Evolutionary conservation across 768 basidiomycete species (phyloP).

Genomic region (Boletus rufocinnamomeus): DNA sequence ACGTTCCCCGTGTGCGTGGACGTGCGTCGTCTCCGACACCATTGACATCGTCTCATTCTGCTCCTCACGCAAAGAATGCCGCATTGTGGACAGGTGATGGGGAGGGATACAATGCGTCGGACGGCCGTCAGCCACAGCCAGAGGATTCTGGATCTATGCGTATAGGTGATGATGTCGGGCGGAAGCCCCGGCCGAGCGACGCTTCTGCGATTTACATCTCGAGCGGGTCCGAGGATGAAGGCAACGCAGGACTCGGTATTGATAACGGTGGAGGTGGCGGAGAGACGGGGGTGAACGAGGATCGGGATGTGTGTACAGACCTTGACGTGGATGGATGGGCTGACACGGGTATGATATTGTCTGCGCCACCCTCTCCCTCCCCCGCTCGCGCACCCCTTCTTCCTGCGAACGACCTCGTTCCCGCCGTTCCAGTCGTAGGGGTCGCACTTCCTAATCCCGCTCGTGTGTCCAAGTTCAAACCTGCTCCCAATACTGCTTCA

Average conservation of each 20-base stretch:
- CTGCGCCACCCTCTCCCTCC: constrained; percentile 25
- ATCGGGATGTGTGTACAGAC: constrained; percentile 2
- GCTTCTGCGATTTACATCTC: constrained; percentile 28
- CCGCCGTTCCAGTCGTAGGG: not conserved
- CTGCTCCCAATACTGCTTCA: not conserved
- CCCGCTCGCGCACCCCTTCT: not conserved
- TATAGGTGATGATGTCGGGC: not conserved
- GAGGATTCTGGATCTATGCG: not conserved
- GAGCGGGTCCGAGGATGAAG: constrained; percentile 30
- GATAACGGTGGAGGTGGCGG: not conserved
- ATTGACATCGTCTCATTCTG: not conserved
- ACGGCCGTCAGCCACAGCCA: not conserved
- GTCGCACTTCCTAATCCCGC: not conserved
- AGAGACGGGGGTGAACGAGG: not conserved
- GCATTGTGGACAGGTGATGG: not conserved
- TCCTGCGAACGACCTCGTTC: not conserved
- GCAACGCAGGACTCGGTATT: not conserved
- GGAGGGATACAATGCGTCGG: not conserved
- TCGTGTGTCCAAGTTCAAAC: constrained; percentile 24
- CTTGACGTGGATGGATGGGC: constrained; percentile 13
- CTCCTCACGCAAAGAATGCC: not conserved
- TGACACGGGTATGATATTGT: constrained; percentile 30
- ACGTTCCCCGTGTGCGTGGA: not conserved
- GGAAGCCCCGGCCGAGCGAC: constrained; percentile 14
- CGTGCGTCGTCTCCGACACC: constrained; percentile 20